phyloP scores from a whole-genome alignment of 2,329 filamentous ascomycete species.

The Aspergillus melleus region DNA sequence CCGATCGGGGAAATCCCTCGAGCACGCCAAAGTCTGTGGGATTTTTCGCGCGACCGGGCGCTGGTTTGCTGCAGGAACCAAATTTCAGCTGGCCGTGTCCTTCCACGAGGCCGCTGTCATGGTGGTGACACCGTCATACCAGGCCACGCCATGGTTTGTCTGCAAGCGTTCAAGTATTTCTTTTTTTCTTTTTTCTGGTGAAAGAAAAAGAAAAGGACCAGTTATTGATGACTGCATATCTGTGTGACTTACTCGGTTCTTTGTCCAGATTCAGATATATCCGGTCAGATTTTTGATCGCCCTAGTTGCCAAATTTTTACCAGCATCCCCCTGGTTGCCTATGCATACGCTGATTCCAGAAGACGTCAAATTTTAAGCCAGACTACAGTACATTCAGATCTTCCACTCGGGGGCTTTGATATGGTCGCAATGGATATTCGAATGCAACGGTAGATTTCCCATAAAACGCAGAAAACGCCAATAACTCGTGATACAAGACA shows the following conservation, averaged over 20 bases:
- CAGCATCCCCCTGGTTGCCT: neutral
- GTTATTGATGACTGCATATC: slow-evolving; percentile 2
- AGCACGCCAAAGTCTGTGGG: neutral
- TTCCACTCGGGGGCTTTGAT: neutral
- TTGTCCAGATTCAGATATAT: slow-evolving; percentile 14
- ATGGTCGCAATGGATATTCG: neutral
- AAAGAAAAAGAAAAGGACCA: neutral
- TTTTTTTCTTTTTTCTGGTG: neutral
- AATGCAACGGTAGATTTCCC: slow-evolving; percentile 12
- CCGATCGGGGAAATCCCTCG: slow-evolving; percentile 16
- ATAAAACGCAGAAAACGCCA: slow-evolving; percentile 23
- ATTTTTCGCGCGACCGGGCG: slow-evolving; percentile 8
- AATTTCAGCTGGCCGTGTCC: slow-evolving; percentile 23
- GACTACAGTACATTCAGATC: neutral
- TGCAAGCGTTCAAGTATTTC: neutral
- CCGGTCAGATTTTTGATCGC: neutral
- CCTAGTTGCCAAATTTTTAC: neutral
- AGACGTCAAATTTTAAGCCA: neutral
- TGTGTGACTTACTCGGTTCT: slow-evolving; percentile 9
- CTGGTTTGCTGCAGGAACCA: slow-evolving; percentile 34
- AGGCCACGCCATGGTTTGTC: neutral
- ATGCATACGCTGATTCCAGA: neutral
- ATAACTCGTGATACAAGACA: slow-evolving; percentile 8
- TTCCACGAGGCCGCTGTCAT: slow-evolving; percentile 3
- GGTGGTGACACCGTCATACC: neutral